Percentiles rank a stretch among this genome's conserved stretches.
Conservation (phyloP, 306 rosid species). For the Glycyrrhiza uralensis region DNA sequence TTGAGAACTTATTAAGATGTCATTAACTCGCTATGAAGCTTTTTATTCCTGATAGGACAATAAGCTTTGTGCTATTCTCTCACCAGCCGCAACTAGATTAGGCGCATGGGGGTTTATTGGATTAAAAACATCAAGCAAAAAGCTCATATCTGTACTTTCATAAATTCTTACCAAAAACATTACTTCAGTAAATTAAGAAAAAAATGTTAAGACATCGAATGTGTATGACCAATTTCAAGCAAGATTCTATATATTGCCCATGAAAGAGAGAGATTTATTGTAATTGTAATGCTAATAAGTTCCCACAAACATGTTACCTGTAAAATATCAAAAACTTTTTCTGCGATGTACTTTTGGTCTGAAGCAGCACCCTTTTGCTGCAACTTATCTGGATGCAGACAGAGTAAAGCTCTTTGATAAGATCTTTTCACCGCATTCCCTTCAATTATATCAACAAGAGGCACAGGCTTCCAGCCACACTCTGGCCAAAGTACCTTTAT, state of each 20-base stretch:
- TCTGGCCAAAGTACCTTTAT: constrained; percentile 86
- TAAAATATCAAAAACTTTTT: constrained; percentile 76
- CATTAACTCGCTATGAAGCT: background rate
- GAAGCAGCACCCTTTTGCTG: constrained; percentile 91
- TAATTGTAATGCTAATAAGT: background rate
- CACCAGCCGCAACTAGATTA: background rate
- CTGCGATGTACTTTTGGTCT: constrained; percentile 76
- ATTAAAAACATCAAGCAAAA: background rate
- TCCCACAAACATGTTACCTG: constrained; percentile 51
- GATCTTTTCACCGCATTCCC: constrained; percentile 89
- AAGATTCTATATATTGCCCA: constrained; percentile 7
- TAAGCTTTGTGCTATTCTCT: background rate
- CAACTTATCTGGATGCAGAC: constrained; percentile 95
- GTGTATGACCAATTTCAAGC: background rate
- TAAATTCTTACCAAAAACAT: background rate
- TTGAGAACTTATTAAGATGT: background rate
- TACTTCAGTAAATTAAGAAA: background rate
- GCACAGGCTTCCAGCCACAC: constrained; percentile 92
- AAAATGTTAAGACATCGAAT: background rate
- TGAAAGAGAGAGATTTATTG: background rate
- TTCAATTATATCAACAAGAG: constrained; percentile 90
- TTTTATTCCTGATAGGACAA: background rate
- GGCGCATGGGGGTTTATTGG: background rate
- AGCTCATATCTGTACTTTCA: background rate
- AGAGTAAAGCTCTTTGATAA: constrained; percentile 87